Base-by-base conservation (phyloP, 2,329 filamentous ascomycete genomes). In the Aspergillus chevalieri region DNA sequence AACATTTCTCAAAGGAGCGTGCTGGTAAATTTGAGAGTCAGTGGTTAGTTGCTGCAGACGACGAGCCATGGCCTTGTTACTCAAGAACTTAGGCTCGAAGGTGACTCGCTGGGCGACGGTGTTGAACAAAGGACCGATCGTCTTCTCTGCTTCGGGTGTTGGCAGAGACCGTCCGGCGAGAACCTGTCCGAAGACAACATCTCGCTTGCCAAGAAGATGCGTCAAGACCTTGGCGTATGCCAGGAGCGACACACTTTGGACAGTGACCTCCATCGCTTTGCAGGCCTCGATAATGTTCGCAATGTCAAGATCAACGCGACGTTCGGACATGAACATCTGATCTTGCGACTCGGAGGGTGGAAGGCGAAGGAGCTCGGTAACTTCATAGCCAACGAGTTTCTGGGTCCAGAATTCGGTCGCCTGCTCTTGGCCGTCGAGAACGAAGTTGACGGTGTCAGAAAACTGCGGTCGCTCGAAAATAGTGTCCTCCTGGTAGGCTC, bases 121-220 rank as follows among this genome's bases (percentile, higher is more conserved):
- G 56, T 81, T 81, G 71, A 81, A 81, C 51, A 81, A 62, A 0
- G 78, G 78, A 0, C 78, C 78, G 42, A 78, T 67, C 6, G 77
- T 68, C 3, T 58, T 57, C 45, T 79, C 76, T 5, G 73, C 74
- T 12, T 65, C 65, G 28, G 75, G 70, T 17, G 74, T 65, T 36
- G 74, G 68, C 36, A 80, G 65, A 2, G 69, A 75, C 48, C 78
- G 68, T 12, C 78, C 78, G 5, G 78, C 77, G 1, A 79, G 70
- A 4, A 81, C 70, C 39, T 77, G 66, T n/a, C 78, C 78, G 34
- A 78, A 65, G n/a, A 65, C 41, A 61, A 71, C 24, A 65, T 67
- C 46, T 54, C 62, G 46, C 58, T 59, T 51, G 56, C 65, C 51
- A 55, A 67, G 48, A 60, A 63, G 45, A 21, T 49, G 52, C 3